Evolutionary conservation across 2,329 filamentous ascomycete genomes (phyloP), one percentile per base, ranked within the genome.

Genomic region (Fusarium pilosicola): DNA sequence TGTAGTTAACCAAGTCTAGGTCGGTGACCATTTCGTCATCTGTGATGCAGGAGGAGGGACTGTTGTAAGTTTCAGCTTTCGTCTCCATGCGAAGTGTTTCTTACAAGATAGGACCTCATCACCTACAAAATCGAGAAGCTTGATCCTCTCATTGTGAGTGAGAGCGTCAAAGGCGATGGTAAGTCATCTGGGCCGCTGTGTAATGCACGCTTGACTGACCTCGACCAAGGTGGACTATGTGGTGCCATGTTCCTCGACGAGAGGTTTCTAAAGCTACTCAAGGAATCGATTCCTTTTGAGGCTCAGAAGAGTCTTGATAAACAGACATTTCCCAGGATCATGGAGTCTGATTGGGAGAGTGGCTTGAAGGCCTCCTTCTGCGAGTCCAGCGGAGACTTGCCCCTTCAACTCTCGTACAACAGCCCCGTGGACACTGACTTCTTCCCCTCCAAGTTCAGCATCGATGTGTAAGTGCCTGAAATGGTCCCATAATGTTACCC

Each of bases 171-270:
- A 38, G 85, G 85, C 1, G 76, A 82, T 26, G 84, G 84, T 78
- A 58, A 51, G 71, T 28, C 14, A 14, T 17, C 15, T 30, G 6
- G 22, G 5, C 30, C 14, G 12, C 10, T 42, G 14, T 62, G 7
- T 18, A 49, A 41, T 28, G 42, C 6, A 17, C 26, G 13, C n/a
- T 39, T 20, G 18, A 22, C 60, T 70, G 17, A 71, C n/a, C 10
- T 36, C 14, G 9, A 14, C 3, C 10, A 22, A 84, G 83, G 84
- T 10, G 79, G 67, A 0, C 71, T 86, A 0, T 85, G 83, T 12
- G 84, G 85, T 2, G 83, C 79, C 2, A 78, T 84, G 0, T 84
- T 85, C n/a, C 77, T 86, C 1, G 83, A 86, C 52, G 76, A 86
- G 11, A 72, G 62, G 0, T 86, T 86, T 49, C 10, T 74, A 3